A percentile compares a stretch with the other conserved stretches of the same genome.
These are phyloP conservation scores for Neoboletus subvelutipes DNA, from an alignment of 768 basidiomycete species.

Conservation along the genomic window DNA sequence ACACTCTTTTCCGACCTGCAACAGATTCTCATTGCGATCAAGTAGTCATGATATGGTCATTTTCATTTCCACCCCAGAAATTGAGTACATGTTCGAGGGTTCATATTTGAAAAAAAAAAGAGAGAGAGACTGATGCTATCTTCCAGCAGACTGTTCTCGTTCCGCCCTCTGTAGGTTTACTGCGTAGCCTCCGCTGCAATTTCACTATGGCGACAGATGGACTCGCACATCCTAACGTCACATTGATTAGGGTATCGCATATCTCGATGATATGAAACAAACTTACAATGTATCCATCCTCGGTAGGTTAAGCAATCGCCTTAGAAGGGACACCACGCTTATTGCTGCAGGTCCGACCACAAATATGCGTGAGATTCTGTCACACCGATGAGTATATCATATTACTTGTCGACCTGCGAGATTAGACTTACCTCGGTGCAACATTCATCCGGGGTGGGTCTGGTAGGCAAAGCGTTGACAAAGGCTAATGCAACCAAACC, in stretches of 20 bases:
- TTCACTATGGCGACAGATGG: not conserved
- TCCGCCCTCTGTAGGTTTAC: not conserved
- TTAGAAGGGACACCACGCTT: not conserved
- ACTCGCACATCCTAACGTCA: not conserved
- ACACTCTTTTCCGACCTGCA: not conserved
- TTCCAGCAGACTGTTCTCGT: not conserved
- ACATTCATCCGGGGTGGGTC: not conserved
- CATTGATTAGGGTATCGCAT: not conserved
- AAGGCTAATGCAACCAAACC: not conserved
- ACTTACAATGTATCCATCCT: not conserved
- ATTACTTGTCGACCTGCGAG: not conserved
- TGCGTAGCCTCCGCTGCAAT: not conserved
- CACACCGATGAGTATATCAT: not conserved
- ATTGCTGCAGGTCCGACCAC: too few species aligned
- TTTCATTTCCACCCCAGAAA: not conserved
- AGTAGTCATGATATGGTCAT: not conserved
- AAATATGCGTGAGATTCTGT: not conserved
- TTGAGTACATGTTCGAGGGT: not conserved
- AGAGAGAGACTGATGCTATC: not conserved
- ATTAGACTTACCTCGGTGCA: not conserved
- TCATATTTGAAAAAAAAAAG: not conserved
- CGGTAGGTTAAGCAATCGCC: not conserved
- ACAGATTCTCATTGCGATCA: not conserved
- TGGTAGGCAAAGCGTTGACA: not conserved
- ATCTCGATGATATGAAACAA: not conserved